Conservation (phyloP, 441 rosid genomes). For the Breynia disticha region DNA sequence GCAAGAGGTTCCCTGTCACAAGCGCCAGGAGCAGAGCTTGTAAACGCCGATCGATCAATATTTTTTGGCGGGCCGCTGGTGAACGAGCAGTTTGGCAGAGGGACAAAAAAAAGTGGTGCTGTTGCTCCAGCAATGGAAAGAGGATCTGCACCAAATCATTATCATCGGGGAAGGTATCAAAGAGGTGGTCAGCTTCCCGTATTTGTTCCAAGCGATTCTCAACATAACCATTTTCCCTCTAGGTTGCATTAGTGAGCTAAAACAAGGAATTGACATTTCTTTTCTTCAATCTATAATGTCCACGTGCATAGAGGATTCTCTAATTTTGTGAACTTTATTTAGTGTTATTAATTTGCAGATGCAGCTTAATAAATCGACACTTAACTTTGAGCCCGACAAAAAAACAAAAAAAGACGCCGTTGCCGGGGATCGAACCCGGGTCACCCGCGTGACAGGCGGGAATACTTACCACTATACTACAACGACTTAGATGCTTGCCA, state of each 20-base stretch:
- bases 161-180: constrained; percentile 57
- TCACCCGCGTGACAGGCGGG: constrained; percentile 94
- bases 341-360: too few relatives aligned
- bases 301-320: too few relatives aligned
- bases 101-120: constrained; percentile 24
- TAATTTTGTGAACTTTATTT: too few relatives aligned
- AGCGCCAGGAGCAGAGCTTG: constrained; percentile 42
- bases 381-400: too few relatives aligned
- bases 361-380: too few relatives aligned
- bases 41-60: constrained; percentile 48
- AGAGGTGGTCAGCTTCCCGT: constrained; percentile 84
- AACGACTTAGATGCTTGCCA: too few relatives aligned
- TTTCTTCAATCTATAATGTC: background rate
- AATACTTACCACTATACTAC: constrained; percentile 91
- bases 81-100: constrained; percentile 36
- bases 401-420: too few relatives aligned
- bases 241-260: constrained; percentile 27
- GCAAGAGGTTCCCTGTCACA: constrained; percentile 25
- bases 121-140: constrained; percentile 23
- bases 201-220: constrained; percentile 71
- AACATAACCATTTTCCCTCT: constrained; percentile 36
- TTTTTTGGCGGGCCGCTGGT: constrained; percentile 60
- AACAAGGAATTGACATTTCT: too few relatives aligned
- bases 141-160: constrained; percentile 38
- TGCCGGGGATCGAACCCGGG: constrained; percentile 95